A percentile compares a stretch with the other conserved stretches of the same genome.
Evolutionary conservation across 129 eudicot species (phyloP).

Genomic region (Saussurea involucrata): DNA sequence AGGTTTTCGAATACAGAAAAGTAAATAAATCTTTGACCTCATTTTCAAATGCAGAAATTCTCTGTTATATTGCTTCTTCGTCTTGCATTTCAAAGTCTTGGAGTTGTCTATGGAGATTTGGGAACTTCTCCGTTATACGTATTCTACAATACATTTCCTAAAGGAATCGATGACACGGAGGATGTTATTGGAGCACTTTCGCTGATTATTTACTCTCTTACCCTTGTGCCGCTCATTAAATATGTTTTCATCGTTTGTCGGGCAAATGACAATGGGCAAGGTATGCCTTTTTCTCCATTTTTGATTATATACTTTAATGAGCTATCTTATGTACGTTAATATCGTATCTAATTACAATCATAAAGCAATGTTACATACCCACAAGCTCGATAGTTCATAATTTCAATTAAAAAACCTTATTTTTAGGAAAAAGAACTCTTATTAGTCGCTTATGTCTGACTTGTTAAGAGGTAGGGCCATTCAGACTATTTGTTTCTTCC

Average conservation of each 20-base stretch:
- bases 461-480: no score
- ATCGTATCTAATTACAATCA: not conserved
- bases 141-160: conserved; percentile 42
- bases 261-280: conserved; percentile 72
- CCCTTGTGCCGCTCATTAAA: conserved; percentile 47
- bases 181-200: conserved; percentile 63
- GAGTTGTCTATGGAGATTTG: conserved; percentile 61
- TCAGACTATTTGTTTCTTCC: no score
- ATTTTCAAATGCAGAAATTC: conserved; percentile 53
- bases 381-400: not conserved
- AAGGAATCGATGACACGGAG: conserved; percentile 34
- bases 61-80: conserved; percentile 64
- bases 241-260: conserved; percentile 51
- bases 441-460: no score
- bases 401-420: not conserved
- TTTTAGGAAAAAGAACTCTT: no score
- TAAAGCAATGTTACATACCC: not conserved
- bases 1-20: not conserved
- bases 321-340: not conserved
- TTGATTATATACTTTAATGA: not conserved
- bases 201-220: conserved; percentile 50
- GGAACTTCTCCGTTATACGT: conserved; percentile 74
- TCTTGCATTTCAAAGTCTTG: conserved; percentile 70
- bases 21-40: not conserved
- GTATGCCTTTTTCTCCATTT: conserved; percentile 27